Evolutionary conservation across 106 monocot genomes (phyloP).

Genomic region (Cymbidium sinense): DNA sequence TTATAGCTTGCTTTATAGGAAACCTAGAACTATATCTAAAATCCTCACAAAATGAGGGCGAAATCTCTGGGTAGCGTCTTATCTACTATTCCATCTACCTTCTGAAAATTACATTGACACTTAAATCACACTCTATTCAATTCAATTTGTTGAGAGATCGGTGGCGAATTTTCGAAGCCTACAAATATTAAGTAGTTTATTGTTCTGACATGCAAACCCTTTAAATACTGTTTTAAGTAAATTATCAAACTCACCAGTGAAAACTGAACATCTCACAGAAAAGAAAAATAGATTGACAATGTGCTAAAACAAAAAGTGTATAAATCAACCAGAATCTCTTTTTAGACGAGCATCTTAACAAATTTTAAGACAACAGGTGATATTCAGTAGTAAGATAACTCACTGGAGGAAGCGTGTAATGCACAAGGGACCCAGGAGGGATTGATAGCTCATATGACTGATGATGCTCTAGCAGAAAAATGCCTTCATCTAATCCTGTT

Average conservation of each 20-base stretch:
- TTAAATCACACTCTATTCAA: too few relatives aligned
- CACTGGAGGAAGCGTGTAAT: slow-evolving; percentile 80
- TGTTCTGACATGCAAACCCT: too few relatives aligned
- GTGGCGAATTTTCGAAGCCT: too few relatives aligned
- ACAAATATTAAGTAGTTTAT: too few relatives aligned
- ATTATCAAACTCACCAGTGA: not conserved
- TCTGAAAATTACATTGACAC: too few relatives aligned
- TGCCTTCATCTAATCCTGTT: slow-evolving; percentile 60
- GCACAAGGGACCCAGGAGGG: slow-evolving; percentile 40
- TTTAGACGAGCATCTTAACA: not conserved
- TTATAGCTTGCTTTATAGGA: too few relatives aligned
- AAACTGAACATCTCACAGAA: not conserved
- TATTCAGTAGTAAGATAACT: slow-evolving; percentile 23
- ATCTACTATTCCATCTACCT: too few relatives aligned
- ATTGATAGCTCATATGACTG: slow-evolving; percentile 49
- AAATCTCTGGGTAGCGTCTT: too few relatives aligned
- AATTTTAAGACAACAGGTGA: not conserved
- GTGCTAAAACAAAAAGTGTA: not conserved
- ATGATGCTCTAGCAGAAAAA: slow-evolving; percentile 73
- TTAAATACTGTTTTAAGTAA: too few relatives aligned
- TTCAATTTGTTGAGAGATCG: too few relatives aligned
- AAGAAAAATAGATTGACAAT: not conserved
- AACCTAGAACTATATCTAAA: too few relatives aligned
- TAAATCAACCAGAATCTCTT: not conserved
- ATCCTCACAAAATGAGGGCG: too few relatives aligned